Conservation (phyloP, 2,329 filamentous ascomycete species). For the Colletotrichum sp. region DNA sequence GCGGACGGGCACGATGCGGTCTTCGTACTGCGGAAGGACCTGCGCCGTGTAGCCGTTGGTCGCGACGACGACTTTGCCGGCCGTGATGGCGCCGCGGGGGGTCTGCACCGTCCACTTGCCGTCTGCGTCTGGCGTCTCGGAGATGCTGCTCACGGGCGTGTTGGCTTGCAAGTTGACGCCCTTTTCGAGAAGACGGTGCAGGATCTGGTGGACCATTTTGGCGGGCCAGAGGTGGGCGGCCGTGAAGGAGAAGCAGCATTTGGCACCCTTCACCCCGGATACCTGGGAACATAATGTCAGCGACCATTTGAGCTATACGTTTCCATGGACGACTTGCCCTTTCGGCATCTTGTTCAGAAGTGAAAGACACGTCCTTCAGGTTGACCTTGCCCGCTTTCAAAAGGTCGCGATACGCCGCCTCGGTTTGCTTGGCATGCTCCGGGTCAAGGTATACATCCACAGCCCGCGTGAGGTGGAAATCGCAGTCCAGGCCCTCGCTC, state of each 20-base stretch:
- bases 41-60: conserved; percentile 32
- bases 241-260: conserved; percentile 41
- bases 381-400: conserved; percentile 31
- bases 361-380: conserved; percentile 32
- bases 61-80: conserved; percentile 26
- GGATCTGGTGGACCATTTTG: conserved; percentile 27
- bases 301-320: conserved; percentile 25
- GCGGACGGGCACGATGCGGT: conserved; percentile 26
- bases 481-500: conserved; percentile 44
- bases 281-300: conserved; percentile 35
- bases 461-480: conserved; percentile 46
- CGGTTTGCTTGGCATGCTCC: conserved; percentile 12
- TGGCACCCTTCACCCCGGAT: conserved; percentile 46
- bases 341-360: conserved; percentile 30
- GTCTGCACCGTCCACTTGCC: conserved; percentile 21
- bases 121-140: not conserved
- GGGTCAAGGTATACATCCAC: conserved; percentile 41
- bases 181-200: conserved; percentile 27
- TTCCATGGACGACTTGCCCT: conserved; percentile 28
- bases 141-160: conserved; percentile 2
- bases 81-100: conserved; percentile 22
- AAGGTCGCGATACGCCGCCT: conserved; percentile 31
- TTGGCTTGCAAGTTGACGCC: conserved; percentile 31
- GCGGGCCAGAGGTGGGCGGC: conserved; percentile 25
- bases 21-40: conserved; percentile 25